A percentile compares a stretch with the other conserved stretches of the same genome.
Conservation (phyloP, 2,329 filamentous ascomycete species). For the Acrocalymma vagum region DNA sequence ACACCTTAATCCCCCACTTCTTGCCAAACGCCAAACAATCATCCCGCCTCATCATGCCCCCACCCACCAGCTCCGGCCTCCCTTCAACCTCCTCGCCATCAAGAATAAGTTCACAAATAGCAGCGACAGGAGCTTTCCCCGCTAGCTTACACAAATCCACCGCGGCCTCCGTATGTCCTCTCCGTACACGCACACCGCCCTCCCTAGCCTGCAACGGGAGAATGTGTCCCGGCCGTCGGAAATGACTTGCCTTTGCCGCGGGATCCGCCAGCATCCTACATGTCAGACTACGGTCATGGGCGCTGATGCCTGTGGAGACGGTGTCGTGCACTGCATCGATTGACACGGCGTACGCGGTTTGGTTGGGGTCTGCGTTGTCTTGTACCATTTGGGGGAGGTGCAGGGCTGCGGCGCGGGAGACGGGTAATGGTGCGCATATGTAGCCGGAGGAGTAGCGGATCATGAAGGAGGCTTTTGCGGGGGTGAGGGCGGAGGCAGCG, state of each 20-base stretch:
- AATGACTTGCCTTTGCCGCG: conserved; percentile 60
- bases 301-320: conserved; percentile 84
- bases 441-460: conserved; percentile 88
- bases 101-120: conserved; percentile 91
- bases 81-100: conserved; percentile 79
- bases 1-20: conserved; percentile 89
- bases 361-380: conserved; percentile 79
- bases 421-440: conserved; percentile 85
- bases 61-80: conserved; percentile 68
- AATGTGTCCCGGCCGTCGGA: conserved; percentile 88
- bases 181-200: conserved; percentile 81
- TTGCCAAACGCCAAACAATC: conserved; percentile 87
- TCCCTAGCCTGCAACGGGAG: conserved; percentile 81
- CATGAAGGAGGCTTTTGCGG: conserved; percentile 95
- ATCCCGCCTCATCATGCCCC: conserved; percentile 93
- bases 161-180: conserved; percentile 92
- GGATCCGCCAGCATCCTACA: conserved; percentile 80
- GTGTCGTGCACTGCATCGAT: conserved; percentile 78
- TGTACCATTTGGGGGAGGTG: conserved; percentile 89
- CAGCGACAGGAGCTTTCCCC: conserved; percentile 75
- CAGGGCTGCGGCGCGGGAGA: conserved; percentile 73
- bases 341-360: conserved; percentile 92
- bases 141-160: conserved; percentile 89
- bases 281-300: conserved; percentile 84
- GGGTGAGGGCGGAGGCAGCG: conserved; percentile 82